phyloP scores from a whole-genome alignment of 2,329 filamentous ascomycete genomes.

The Triangularia setosa region DNA sequence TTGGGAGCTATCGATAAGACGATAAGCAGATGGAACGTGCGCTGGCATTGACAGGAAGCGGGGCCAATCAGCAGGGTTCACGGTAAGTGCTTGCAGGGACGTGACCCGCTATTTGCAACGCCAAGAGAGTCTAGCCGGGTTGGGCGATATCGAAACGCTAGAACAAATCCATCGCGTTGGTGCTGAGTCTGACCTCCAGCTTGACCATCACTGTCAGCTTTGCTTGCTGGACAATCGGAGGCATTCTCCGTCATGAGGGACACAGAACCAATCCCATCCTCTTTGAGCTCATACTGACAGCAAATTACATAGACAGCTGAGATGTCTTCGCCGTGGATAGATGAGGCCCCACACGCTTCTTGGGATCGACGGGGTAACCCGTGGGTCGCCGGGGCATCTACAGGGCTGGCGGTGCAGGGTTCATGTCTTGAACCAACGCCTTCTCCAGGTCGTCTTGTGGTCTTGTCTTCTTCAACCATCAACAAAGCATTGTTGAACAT shows the following conservation, averaged over 20 bases:
- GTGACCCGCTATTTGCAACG: background rate
- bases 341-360: background rate
- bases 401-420: conserved; percentile 7
- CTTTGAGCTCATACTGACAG: background rate
- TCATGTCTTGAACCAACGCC: background rate
- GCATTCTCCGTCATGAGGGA: background rate
- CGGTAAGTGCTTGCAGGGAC: background rate
- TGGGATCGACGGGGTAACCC: background rate
- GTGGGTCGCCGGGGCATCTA: background rate
- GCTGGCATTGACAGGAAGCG: background rate
- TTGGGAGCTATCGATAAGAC: background rate
- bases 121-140: background rate
- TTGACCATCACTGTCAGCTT: background rate
- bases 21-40: background rate
- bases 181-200: background rate
- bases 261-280: background rate
- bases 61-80: background rate
- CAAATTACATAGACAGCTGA: background rate
- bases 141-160: background rate
- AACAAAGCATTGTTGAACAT: background rate
- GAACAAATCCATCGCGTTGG: background rate
- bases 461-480: background rate
- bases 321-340: background rate
- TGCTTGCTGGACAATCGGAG: background rate
- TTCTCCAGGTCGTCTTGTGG: background rate